Base-by-base conservation (phyloP, 2,329 filamentous ascomycete genomes). In the Mycocentrospora acerina region DNA sequence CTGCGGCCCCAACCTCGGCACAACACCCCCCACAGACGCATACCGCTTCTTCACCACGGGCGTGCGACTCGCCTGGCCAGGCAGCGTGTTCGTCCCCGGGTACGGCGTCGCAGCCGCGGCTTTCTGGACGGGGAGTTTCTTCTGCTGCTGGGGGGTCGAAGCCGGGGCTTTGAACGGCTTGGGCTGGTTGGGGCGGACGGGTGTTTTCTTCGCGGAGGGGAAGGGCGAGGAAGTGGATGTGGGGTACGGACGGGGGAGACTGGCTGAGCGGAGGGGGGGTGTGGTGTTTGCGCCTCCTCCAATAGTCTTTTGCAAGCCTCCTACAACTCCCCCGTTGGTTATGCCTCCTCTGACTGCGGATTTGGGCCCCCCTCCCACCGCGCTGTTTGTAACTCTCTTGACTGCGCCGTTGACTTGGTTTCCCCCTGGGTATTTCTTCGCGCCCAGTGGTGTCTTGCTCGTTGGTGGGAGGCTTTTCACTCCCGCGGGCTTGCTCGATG, bases 11-110 rank as follows among this genome's bases (percentile, higher is more conserved):
- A 60, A 22, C 30, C 49, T 51, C 36, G 52, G 53, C 35, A 51
- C 29, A n/a, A n/a, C n/a, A n/a, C n/a, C n/a, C n/a, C n/a, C n/a
- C n/a, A n/a, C 19, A 13, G 59, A 49, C 55, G 57, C 60, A 34
- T 54, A 55, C 45, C 41, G 54, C 34, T 52, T 41, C 40, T 46
- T 42, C 33, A 41, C 48, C 8, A 65, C 61, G 0, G 60, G 59
- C 17, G 52, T 53, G 42, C 44, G 54, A 14, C 40, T 51, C 2
- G 39, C 57, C 32, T 57, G 54, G 1, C 61, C 59, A 1, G 59
- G 57, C 32, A 58, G 28, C 22, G 59, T 63, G 24, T 55, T 60
- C 14, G 60, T 63, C 1, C 59, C 63, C 0, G 62, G 58, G 40
- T 65, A 64, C 27, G 58, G 40, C 19, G 51, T 51, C 32, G 45